Conservation (phyloP, 169 alveolate genomes). For the Cyclospora cayetanensis region DNA sequence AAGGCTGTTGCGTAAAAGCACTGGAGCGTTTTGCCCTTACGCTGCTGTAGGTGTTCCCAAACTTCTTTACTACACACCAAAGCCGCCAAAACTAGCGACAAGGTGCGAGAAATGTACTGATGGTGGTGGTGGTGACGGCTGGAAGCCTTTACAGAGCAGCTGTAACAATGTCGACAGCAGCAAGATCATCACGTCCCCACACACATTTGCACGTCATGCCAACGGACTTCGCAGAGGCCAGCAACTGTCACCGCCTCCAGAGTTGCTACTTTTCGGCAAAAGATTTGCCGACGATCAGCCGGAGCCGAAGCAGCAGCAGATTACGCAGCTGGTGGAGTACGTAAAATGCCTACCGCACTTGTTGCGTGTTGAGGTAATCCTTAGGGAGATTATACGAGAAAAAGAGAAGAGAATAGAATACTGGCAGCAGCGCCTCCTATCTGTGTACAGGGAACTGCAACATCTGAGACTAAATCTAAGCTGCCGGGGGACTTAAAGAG, state of each 20-base stretch:
- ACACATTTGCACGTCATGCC: neutral
- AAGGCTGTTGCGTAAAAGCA: neutral
- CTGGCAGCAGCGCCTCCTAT: neutral
- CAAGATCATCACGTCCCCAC: neutral
- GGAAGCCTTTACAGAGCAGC: neutral
- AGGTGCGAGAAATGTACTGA: neutral
- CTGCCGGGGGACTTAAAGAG: constrained; percentile 1
- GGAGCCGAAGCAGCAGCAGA: neutral
- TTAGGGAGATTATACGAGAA: neutral
- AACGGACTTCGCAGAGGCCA: neutral
- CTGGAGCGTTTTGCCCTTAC: neutral
- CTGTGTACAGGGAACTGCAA: neutral
- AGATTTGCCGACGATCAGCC: too few species aligned
- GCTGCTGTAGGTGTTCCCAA: constrained; percentile 12
- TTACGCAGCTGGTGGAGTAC: neutral
- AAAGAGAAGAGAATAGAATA: neutral
- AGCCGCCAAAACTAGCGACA: neutral
- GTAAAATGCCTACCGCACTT: neutral
- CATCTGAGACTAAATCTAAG: neutral
- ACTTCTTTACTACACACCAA: neutral
- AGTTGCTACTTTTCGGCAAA: neutral
- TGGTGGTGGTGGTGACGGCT: neutral
- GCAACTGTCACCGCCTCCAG: neutral
- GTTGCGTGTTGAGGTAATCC: neutral
- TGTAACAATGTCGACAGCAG: neutral